Conservation (phyloP, 2,329 filamentous ascomycete species). For the Xylariaceae sp. region DNA sequence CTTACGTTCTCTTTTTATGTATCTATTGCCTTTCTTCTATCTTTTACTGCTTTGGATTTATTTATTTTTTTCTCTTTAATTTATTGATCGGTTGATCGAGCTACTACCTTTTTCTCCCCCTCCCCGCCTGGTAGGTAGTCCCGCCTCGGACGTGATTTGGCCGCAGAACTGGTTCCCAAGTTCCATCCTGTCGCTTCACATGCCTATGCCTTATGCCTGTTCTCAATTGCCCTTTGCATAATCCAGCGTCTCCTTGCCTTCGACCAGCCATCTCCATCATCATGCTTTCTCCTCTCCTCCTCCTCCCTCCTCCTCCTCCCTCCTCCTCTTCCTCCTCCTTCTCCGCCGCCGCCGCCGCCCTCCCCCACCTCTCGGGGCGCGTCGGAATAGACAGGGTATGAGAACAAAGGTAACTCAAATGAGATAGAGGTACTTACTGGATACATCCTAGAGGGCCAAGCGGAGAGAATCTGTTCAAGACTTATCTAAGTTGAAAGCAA, state of each 20-base stretch:
- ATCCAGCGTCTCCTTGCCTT: slow-evolving; percentile 33
- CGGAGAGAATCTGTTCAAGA: slow-evolving; percentile 32
- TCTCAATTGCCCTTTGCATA: slow-evolving; percentile 33
- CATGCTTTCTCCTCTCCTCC: slow-evolving; percentile 21
- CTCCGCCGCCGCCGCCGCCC: slow-evolving; percentile 11
- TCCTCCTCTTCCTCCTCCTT: slow-evolving; percentile 26
- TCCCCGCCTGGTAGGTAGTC: slow-evolving; percentile 17
- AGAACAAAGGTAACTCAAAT: slow-evolving; percentile 19
- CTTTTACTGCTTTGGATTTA: not conserved
- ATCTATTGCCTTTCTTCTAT: not conserved
- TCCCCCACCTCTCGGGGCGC: slow-evolving; percentile 27
- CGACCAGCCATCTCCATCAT: slow-evolving; percentile 25
- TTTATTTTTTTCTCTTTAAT: not conserved
- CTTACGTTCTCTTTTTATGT: slow-evolving; percentile 8
- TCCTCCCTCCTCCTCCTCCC: slow-evolving; percentile 16
- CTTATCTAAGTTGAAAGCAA: slow-evolving; percentile 38
- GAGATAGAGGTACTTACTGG: slow-evolving; percentile 29
- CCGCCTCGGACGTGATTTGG: slow-evolving; percentile 36
- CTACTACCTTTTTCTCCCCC: slow-evolving; percentile 11
- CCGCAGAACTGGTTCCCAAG: slow-evolving; percentile 33
- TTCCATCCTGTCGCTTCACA: slow-evolving; percentile 41
- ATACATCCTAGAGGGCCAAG: slow-evolving; percentile 14
- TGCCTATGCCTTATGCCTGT: slow-evolving; percentile 28
- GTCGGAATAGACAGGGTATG: slow-evolving; percentile 29
- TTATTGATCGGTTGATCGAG: not conserved